These are phyloP conservation scores for Exophiala sp. DNA, from an alignment of 2,329 filamentous ascomycete genomes.

Conservation along the genomic window DNA sequence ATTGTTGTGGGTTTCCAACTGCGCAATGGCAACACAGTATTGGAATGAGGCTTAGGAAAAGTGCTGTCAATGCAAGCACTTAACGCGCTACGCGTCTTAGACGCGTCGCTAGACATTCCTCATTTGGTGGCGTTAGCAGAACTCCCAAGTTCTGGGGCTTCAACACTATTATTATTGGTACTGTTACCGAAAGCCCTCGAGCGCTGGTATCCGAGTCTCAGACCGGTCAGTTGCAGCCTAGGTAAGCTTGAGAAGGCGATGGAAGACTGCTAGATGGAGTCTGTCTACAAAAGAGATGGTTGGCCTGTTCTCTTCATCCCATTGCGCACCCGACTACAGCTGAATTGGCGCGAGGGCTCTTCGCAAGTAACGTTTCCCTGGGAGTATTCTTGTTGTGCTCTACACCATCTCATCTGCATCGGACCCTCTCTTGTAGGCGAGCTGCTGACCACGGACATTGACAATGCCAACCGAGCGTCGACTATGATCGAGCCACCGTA, in stretches of 20 bases:
- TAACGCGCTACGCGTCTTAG: slow-evolving; percentile 18
- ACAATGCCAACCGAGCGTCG: too few species aligned
- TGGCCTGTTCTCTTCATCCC: too few species aligned
- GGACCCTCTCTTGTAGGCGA: neutral
- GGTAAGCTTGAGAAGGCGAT: too few species aligned
- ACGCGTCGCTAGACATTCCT: slow-evolving; percentile 22
- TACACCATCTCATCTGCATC: slow-evolving; percentile 3
- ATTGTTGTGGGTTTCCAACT: neutral
- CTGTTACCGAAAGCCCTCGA: neutral
- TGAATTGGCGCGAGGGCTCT: neutral
- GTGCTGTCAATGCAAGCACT: slow-evolving; percentile 7
- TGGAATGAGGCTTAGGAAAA: neutral
- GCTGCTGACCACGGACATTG: neutral
- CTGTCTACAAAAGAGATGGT: too few species aligned
- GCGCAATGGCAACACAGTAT: neutral
- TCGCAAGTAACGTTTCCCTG: neutral
- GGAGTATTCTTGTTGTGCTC: neutral
- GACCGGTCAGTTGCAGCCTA: too few species aligned
- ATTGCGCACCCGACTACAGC: too few species aligned
- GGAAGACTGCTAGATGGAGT: too few species aligned
- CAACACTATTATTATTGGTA: neutral
- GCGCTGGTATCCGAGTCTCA: neutral
- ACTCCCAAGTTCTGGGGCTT: neutral
- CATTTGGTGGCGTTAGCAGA: neutral
- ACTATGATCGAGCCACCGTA: neutral